A percentile compares a stretch with the other conserved stretches of the same genome.
Conservation (phyloP, 2,329 filamentous ascomycete genomes). For the Neonectria sp. region DNA sequence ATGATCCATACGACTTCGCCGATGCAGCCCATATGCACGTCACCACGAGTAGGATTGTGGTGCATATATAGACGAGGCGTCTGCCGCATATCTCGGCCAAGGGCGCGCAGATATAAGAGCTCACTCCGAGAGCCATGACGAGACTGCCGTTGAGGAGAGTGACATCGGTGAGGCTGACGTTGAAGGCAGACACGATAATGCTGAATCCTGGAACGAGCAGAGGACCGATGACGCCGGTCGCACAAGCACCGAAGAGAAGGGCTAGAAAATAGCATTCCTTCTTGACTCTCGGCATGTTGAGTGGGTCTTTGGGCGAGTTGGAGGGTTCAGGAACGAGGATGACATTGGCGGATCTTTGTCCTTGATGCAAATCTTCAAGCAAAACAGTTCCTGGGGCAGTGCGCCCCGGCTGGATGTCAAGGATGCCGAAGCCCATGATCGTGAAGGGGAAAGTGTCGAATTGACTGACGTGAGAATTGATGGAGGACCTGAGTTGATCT, state of each 20-base stretch:
- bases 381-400: background rate
- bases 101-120: conserved; percentile 8
- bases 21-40: conserved; percentile 10
- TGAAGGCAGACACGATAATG: background rate
- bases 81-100: conserved; percentile 1
- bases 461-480: background rate
- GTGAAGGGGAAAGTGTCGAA: background rate
- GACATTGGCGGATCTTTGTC: background rate
- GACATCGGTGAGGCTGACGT: conserved; percentile 7
- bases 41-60: conserved; percentile 1
- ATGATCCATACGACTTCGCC: background rate
- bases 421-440: background rate
- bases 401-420: background rate
- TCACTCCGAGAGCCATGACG: conserved; percentile 12
- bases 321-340: conserved; percentile 13
- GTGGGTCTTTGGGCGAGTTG: conserved; percentile 7
- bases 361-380: background rate
- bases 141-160: conserved; percentile 13
- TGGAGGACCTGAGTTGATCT: background rate
- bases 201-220: conserved; percentile 16
- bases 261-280: conserved; percentile 10
- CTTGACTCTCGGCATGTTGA: background rate
- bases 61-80: conserved; percentile 16
- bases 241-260: conserved; percentile 14
- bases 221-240: conserved; percentile 11